phyloP scores from a whole-genome alignment of 2,329 filamentous ascomycete genomes.

The Sclerotinia nivalis region DNA sequence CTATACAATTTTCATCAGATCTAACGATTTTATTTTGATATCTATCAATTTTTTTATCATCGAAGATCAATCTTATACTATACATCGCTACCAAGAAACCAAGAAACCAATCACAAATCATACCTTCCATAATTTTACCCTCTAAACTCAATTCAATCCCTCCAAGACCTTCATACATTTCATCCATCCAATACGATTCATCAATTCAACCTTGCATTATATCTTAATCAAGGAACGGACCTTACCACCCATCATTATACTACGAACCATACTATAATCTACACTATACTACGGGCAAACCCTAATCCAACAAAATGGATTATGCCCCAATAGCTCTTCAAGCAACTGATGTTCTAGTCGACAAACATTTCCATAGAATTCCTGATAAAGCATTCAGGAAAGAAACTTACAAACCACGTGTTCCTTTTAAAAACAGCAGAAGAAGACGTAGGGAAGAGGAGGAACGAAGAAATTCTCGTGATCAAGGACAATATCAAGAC shows the following conservation, averaged over 20 bases:
- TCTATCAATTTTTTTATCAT: neutral
- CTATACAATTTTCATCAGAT: neutral
- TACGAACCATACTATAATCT: neutral
- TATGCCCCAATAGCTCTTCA: conserved; percentile 23
- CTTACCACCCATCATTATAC: neutral
- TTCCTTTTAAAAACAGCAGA: neutral
- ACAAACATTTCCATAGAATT: conserved; percentile 33
- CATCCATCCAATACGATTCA: neutral
- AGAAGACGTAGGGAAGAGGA: conserved; percentile 1
- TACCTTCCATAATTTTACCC: neutral
- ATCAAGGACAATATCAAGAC: neutral
- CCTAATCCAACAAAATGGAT: conserved; percentile 4
- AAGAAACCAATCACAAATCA: neutral
- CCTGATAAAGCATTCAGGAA: conserved; percentile 31
- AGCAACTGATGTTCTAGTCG: conserved; percentile 26
- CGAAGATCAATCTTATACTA: neutral
- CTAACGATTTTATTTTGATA: neutral
- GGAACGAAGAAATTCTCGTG: neutral
- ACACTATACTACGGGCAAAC: neutral
- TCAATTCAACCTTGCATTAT: neutral
- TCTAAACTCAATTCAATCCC: conserved; percentile 2
- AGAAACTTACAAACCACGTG: conserved; percentile 31
- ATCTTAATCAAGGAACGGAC: conserved; percentile 5
- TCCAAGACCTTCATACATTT: neutral
- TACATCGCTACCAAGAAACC: neutral